Evolutionary conservation across 2,329 filamentous ascomycete genomes (phyloP).

Genomic region (Atkinsonella hypoxylon): DNA sequence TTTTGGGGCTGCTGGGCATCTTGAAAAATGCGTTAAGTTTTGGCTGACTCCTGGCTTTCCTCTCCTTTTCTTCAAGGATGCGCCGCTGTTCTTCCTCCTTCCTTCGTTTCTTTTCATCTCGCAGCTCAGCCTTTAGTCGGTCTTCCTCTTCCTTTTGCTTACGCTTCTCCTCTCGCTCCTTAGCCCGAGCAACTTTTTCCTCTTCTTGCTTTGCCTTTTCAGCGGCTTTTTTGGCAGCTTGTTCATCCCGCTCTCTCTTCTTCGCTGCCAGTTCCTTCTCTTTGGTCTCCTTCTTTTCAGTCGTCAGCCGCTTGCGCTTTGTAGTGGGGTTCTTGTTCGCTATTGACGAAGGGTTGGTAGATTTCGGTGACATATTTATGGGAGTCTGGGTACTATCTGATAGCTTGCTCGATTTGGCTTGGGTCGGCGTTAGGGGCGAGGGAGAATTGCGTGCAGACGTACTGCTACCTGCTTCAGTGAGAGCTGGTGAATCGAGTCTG

Average conservation of each 20-base stretch:
- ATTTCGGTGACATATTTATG: conserved; percentile 3
- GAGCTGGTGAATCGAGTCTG: conserved; percentile 17
- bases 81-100: conserved; percentile 36
- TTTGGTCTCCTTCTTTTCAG: conserved; percentile 21
- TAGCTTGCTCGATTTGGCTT: conserved; percentile 9
- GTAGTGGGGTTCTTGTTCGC: conserved; percentile 16
- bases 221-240: conserved; percentile 14
- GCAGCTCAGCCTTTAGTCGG: conserved; percentile 26
- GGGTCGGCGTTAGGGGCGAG: conserved; percentile 22
- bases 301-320: conserved; percentile 32
- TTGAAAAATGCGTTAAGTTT: conserved; percentile 35
- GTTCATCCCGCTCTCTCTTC: conserved; percentile 24
- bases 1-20: conserved; percentile 27
- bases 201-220: conserved; percentile 23
- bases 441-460: conserved; percentile 26
- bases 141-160: conserved; percentile 32
- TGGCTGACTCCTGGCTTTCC: conserved; percentile 36
- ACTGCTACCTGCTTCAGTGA: conserved; percentile 31
- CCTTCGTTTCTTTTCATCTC: conserved; percentile 34
- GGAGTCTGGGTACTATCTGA: conserved; percentile 5
- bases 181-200: conserved; percentile 25
- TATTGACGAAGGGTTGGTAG: background rate
- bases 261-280: conserved; percentile 18
- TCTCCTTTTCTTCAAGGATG: conserved; percentile 32
- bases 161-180: conserved; percentile 27